Conservation (phyloP, 2,329 filamentous ascomycete genomes). For the Akanthomyces dipterigenus region DNA sequence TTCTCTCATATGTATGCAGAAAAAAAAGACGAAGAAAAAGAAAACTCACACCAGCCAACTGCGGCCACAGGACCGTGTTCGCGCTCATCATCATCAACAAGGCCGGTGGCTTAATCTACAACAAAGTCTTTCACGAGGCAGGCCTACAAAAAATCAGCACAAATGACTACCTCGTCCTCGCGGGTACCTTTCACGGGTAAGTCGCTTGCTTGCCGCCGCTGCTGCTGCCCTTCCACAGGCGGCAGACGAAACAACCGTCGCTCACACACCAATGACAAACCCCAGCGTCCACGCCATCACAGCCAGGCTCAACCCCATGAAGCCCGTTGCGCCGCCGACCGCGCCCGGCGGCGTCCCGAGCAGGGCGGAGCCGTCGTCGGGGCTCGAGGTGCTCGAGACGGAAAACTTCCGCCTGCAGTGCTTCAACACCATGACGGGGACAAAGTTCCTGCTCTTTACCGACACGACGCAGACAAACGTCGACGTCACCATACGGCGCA, state of each 20-base stretch:
- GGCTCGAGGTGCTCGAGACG: conserved; percentile 87
- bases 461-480: conserved; percentile 82
- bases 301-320: conserved; percentile 53
- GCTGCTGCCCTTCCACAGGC: neutral
- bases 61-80: conserved; percentile 71
- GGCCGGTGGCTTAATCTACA: conserved; percentile 92
- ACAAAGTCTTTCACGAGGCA: conserved; percentile 83
- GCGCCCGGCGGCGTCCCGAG: conserved; percentile 33
- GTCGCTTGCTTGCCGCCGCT: conserved; percentile 15
- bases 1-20: too few species aligned
- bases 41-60: neutral
- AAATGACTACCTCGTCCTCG: conserved; percentile 95
- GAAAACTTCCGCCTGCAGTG: conserved; percentile 94
- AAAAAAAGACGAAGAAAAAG: too few species aligned
- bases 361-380: conserved; percentile 61
- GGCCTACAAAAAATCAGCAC: conserved; percentile 81
- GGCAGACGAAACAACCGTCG: too few species aligned
- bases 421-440: conserved; percentile 90
- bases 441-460: conserved; percentile 93
- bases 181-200: conserved; percentile 93
- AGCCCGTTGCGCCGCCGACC: conserved; percentile 26
- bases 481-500: conserved; percentile 71
- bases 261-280: neutral
- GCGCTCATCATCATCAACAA: conserved; percentile 98
- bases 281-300: conserved; percentile 63